Evolutionary conservation across 1,139 yeast genomes (phyloP).

Genomic region (Candida dubliniensis): DNA sequence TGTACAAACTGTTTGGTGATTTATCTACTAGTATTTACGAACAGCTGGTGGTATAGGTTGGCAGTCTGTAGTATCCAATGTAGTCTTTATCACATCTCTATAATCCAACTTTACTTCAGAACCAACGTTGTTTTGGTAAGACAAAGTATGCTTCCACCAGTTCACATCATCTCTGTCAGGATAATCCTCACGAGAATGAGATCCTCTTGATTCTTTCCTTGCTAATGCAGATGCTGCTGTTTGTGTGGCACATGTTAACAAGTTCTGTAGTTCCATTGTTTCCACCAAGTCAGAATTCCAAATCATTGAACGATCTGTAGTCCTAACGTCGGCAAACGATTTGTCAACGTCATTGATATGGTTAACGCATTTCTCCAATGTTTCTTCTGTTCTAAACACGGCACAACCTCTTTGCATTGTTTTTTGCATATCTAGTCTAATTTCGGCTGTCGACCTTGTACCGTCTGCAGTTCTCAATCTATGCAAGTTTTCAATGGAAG

Average conservation of each 20-base stretch:
- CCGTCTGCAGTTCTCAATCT: constrained; percentile 83
- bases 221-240: constrained; percentile 93
- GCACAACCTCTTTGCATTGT: constrained; percentile 97
- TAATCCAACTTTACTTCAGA: constrained; percentile 73
- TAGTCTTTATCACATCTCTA: constrained; percentile 80
- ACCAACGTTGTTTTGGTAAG: constrained; percentile 80
- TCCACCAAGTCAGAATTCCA: constrained; percentile 98
- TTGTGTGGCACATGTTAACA: constrained; percentile 95
- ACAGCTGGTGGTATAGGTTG: constrained; percentile 94
- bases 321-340: constrained; percentile 65
- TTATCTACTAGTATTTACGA: constrained; percentile 70
- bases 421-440: constrained; percentile 90
- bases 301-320: constrained; percentile 94
- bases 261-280: constrained; percentile 92
- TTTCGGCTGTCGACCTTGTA: constrained; percentile 75
- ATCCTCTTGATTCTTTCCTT: constrained; percentile 97
- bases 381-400: constrained; percentile 91
- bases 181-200: constrained; percentile 97
- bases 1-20: not conserved
- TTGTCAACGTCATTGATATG: constrained; percentile 76
- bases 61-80: constrained; percentile 90
- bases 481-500: constrained; percentile 89
- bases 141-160: constrained; percentile 98
- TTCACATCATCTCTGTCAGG: constrained; percentile 92
- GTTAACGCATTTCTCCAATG: constrained; percentile 87